A percentile compares a stretch with the other conserved stretches of the same genome.
phyloP scores from a whole-genome alignment of 192 early-diverging fungal genomes.

The Coemansia sp. region DNA sequence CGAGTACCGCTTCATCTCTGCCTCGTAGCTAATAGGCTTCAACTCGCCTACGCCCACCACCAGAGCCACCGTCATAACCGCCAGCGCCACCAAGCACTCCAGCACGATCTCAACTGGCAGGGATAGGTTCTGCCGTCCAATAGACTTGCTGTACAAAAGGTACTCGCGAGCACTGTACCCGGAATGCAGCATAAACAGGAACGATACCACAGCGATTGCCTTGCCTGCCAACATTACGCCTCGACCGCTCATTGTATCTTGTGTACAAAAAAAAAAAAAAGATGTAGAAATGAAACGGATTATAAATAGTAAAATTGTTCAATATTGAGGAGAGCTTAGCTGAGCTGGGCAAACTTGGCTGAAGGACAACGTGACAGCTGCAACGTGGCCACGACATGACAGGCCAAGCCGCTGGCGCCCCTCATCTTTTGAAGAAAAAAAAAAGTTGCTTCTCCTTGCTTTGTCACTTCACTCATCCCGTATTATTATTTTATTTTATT shows the following conservation, averaged over 20 bases:
- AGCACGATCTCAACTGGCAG: slow-evolving; percentile 50
- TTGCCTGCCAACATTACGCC: slow-evolving; percentile 27
- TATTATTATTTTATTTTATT: slow-evolving; percentile 2
- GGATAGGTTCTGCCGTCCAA: slow-evolving; percentile 39
- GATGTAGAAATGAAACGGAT: not conserved
- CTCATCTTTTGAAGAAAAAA: not conserved
- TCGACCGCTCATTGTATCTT: slow-evolving; percentile 8
- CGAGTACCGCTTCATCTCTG: slow-evolving; percentile 58
- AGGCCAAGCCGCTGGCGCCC: not conserved
- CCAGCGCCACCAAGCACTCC: slow-evolving; percentile 46
- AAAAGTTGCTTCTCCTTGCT: not conserved
- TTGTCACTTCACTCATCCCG: not conserved
- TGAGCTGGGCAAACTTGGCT: not conserved
- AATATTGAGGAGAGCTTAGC: not conserved
- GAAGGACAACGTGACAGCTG: too few relatives aligned
- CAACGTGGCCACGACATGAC: too few relatives aligned
- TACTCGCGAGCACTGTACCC: slow-evolving; percentile 53
- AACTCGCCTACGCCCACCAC: slow-evolving; percentile 44
- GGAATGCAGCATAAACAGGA: slow-evolving; percentile 50
- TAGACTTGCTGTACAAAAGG: slow-evolving; percentile 51
- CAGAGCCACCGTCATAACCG: slow-evolving; percentile 48
- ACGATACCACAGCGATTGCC: slow-evolving; percentile 43
- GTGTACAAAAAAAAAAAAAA: slow-evolving; percentile 11
- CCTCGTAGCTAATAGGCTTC: slow-evolving; percentile 53
- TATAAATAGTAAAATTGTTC: not conserved